Evolutionary conservation across 2,329 filamentous ascomycete genomes (phyloP).

Genomic region (Keithomyces neogunnii): DNA sequence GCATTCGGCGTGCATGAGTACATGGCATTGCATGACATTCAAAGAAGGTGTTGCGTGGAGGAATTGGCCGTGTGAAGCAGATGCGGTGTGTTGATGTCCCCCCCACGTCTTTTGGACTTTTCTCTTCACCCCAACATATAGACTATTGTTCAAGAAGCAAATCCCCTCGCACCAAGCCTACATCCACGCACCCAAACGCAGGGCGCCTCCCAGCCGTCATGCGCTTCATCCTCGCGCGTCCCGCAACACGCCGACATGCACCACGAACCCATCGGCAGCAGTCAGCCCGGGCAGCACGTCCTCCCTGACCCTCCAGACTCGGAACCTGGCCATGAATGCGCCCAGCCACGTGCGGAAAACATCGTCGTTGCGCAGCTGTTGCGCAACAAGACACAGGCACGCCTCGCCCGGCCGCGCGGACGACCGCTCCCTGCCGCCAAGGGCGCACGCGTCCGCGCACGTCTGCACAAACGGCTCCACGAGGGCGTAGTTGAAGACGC

Average conservation of each 20-base stretch:
- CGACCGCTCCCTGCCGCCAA: slow-evolving; percentile 31
- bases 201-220: too few species aligned
- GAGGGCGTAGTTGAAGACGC: slow-evolving; percentile 87
- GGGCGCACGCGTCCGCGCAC: slow-evolving; percentile 63
- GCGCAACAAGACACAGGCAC: slow-evolving; percentile 73
- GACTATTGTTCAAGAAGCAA: too few species aligned
- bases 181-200: too few species aligned
- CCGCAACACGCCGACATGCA: slow-evolving; percentile 67
- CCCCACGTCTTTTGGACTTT: too few species aligned
- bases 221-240: slow-evolving; percentile 9
- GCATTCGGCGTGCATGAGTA: too few species aligned
- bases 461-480: slow-evolving; percentile 75
- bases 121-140: too few species aligned
- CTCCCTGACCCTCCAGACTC: slow-evolving; percentile 66
- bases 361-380: slow-evolving; percentile 77
- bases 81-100: too few species aligned
- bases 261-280: slow-evolving; percentile 64
- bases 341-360: slow-evolving; percentile 78
- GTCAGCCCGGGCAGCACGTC: slow-evolving; percentile 50
- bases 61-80: too few species aligned
- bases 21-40: too few species aligned
- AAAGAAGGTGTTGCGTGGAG: too few species aligned
- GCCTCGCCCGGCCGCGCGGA: slow-evolving; percentile 24
- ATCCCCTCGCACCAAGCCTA: too few species aligned
- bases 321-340: slow-evolving; percentile 58